Conservation (phyloP, 1,284 basidiomycete species). For the Apiotrichum domesticum region DNA sequence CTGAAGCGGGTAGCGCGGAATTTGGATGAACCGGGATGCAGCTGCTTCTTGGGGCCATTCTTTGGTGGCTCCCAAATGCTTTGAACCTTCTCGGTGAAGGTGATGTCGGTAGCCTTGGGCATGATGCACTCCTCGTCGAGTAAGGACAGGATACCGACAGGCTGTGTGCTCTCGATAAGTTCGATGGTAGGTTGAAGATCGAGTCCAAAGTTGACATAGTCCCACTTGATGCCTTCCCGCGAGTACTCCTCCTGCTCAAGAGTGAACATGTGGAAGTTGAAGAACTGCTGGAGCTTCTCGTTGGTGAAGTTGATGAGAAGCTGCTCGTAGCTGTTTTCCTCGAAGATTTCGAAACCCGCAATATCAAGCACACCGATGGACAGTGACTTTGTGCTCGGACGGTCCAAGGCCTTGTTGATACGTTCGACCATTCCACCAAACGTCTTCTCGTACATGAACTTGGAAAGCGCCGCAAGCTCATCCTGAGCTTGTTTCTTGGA, state of each 20-base stretch:
- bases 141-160: constrained; percentile 86
- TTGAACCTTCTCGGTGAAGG: constrained; percentile 85
- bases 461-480: constrained; percentile 86
- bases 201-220: constrained; percentile 96
- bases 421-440: constrained; percentile 91
- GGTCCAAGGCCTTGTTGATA: constrained; percentile 89
- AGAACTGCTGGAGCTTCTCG: constrained; percentile 90
- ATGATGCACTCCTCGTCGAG: constrained; percentile 99
- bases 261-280: constrained; percentile 99
- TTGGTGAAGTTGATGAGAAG: constrained; percentile 99
- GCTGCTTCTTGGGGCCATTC: constrained; percentile 12
- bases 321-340: constrained; percentile 87
- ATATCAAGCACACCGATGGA: constrained; percentile 99
- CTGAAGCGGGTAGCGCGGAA: constrained; percentile 84
- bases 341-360: constrained; percentile 91
- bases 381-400: constrained; percentile 76
- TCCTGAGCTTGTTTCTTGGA: constrained; percentile 89
- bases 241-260: constrained; percentile 99
- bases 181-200: constrained; percentile 98
- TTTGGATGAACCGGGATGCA: constrained; percentile 69
- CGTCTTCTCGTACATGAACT: constrained; percentile 95
- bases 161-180: constrained; percentile 70
- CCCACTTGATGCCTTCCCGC: constrained; percentile 95
- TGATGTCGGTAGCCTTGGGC: constrained; percentile 93
- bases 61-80: constrained; percentile 39